Percentiles rank a stretch among this genome's conserved stretches.
These are phyloP conservation scores for Rhodosporidiobolus odoratus DNA, from an alignment of 768 basidiomycete genomes.

Conservation along the genomic window DNA sequence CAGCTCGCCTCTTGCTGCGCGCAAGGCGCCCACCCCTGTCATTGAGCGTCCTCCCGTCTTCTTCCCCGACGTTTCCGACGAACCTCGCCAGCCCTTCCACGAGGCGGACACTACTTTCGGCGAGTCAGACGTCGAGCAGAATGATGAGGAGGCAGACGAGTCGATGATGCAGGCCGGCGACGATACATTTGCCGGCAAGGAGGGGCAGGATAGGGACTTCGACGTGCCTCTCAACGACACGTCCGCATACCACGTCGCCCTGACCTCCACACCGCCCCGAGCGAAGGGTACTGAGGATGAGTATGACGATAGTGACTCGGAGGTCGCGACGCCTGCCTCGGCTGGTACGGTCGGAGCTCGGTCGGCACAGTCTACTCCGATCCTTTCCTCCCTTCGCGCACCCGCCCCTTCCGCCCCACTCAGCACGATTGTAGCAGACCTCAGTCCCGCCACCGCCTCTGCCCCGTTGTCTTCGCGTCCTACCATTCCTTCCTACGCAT, in stretches of 20 bases:
- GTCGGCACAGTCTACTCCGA: neutral
- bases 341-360: neutral
- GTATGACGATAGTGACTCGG: slow-evolving; percentile 20
- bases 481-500: neutral
- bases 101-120: no score
- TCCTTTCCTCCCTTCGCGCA: neutral
- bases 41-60: no score
- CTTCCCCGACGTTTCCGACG: no score
- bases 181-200: neutral
- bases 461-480: neutral
- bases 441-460: neutral
- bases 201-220: slow-evolving; percentile 10
- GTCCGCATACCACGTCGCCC: neutral
- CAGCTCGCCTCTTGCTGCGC: no score
- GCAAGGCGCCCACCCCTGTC: no score
- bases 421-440: neutral
- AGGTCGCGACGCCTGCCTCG: neutral
- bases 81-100: no score
- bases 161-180: neutral
- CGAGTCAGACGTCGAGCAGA: slow-evolving; percentile 2
- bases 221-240: slow-evolving; percentile 31
- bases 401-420: neutral
- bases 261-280: neutral
- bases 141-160: slow-evolving; percentile 3
- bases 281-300: neutral